Base-by-base conservation (phyloP, 2,329 filamentous ascomycete genomes). In the Hirsutella minnesotensis region DNA sequence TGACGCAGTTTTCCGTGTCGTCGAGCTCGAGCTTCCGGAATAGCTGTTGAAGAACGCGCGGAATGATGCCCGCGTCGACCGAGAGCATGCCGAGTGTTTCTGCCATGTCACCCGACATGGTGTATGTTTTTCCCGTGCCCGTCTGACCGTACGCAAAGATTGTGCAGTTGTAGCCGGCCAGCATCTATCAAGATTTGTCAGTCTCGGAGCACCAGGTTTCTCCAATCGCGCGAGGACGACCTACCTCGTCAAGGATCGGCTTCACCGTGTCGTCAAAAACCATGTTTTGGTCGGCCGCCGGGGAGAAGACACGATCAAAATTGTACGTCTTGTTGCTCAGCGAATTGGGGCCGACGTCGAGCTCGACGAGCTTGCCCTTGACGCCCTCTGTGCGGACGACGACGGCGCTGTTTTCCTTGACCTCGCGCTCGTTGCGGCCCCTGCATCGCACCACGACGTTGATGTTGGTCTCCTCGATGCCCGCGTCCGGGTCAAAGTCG, bases 121-220 rank as follows among this genome's bases (percentile, higher is more conserved):
- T 98, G 63, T 98, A 98, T 13, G 92, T 98, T 63, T 98, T 98
- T 53, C 92, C 92, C 0, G 92, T 98, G 37, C 92, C 92, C 0
- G 92, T 98, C 62, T 98, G 92, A 21, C 92, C 92, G 60, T 98
- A 98, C 29, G 92, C 92, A 55, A 98, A 98, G 46, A 98, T 95
- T 5, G 92, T 98, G 66, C 92, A 98, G 62, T 98, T 98, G 67
- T 86, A 96, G 41, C 92, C 92, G 20, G 81, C 76, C 35, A 98
- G 75, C 73, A 96, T 95, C 87, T 94, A 16, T 16, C 7, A 27
- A 27, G 24, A 12, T n/a, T n/a, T 27, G 24, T 21, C 30, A 15
- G 15, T n/a, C 15, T 40, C 40, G 31, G n/a, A 8, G 15, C 15
- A 34, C n/a, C 8, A 34, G 3, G 29, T 3, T 31, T 18, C 15